Percentiles rank a stretch among this genome's conserved stretches.
These are phyloP conservation scores for Rehmannia glutinosa DNA, from an alignment of 257 asterid species.

Conservation along the genomic window DNA sequence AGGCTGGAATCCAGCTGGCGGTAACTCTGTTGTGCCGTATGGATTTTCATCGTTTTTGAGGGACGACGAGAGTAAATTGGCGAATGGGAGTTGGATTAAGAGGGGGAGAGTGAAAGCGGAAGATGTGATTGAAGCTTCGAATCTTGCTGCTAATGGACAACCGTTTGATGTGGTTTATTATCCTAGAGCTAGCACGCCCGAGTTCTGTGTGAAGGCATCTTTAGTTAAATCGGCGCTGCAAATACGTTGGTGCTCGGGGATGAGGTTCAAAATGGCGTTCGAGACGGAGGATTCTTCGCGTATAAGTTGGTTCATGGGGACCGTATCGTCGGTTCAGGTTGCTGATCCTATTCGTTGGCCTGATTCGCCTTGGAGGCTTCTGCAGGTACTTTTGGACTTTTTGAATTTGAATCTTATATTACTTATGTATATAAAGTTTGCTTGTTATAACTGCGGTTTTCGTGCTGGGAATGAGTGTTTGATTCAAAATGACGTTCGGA, in stretches of 20 bases:
- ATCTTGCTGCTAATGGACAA: constrained; percentile 61
- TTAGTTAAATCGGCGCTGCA: constrained; percentile 66
- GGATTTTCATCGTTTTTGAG: constrained; percentile 60
- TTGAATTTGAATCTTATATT: background rate
- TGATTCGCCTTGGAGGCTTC: constrained; percentile 97
- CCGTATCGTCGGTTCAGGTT: constrained; percentile 68
- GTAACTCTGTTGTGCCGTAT: constrained; percentile 43
- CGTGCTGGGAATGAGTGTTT: too few species aligned
- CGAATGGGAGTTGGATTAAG: constrained; percentile 24
- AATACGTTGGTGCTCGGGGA: constrained; percentile 79
- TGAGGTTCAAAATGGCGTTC: constrained; percentile 94
- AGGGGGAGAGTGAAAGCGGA: constrained; percentile 62
- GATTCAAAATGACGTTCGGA: too few species aligned
- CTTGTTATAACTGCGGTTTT: too few species aligned
- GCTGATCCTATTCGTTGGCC: constrained; percentile 93
- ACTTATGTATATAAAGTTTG: too few species aligned
- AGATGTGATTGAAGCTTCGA: constrained; percentile 72
- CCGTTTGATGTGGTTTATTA: constrained; percentile 81
- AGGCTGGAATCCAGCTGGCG: constrained; percentile 59
- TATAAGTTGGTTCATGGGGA: constrained; percentile 98
- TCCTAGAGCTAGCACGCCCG: constrained; percentile 93
- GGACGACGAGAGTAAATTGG: constrained; percentile 50
- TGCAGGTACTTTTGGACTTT: constrained; percentile 54
- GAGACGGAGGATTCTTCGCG: constrained; percentile 96
- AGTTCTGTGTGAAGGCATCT: constrained; percentile 80